Conservation (phyloP, 495 filamentous ascomycete genomes). For the Chaetomium tenue region DNA sequence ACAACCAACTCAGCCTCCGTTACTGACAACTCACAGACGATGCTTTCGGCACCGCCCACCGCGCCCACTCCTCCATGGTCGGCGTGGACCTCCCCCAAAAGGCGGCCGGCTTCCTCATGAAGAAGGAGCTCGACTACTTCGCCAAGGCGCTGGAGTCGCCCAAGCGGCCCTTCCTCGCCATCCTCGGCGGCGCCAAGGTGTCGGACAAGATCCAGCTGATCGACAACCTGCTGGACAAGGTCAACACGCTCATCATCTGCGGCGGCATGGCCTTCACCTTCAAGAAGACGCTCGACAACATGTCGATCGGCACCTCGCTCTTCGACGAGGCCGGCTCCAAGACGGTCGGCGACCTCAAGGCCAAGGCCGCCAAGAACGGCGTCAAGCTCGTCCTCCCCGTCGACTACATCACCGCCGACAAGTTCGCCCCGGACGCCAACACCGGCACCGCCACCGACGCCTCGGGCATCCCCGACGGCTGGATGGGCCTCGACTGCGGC, state of each 20-base stretch:
- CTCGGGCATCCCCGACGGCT: constrained; percentile 90
- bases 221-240: constrained; percentile 96
- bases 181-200: constrained; percentile 96
- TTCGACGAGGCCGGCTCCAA: constrained; percentile 95
- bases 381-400: constrained; percentile 92
- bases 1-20: background rate
- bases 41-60: constrained; percentile 97
- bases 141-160: constrained; percentile 93
- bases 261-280: constrained; percentile 99
- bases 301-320: constrained; percentile 86
- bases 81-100: constrained; percentile 92
- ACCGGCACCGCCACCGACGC: constrained; percentile 80
- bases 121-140: constrained; percentile 99
- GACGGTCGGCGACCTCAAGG: constrained; percentile 80
- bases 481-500: constrained; percentile 95
- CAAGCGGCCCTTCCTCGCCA: constrained; percentile 94
- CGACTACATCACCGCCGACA: constrained; percentile 94
- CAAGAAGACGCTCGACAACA: constrained; percentile 92
- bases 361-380: constrained; percentile 94
- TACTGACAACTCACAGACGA: constrained; percentile 61
- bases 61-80: constrained; percentile 98
- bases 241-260: constrained; percentile 93
- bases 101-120: constrained; percentile 96
- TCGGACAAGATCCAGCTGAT: constrained; percentile 99
- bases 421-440: constrained; percentile 83